Evolutionary conservation across 345 rosid genomes (phyloP), one percentile per base, ranked within the genome.

Genomic region (Melastoma malabathricum): DNA sequence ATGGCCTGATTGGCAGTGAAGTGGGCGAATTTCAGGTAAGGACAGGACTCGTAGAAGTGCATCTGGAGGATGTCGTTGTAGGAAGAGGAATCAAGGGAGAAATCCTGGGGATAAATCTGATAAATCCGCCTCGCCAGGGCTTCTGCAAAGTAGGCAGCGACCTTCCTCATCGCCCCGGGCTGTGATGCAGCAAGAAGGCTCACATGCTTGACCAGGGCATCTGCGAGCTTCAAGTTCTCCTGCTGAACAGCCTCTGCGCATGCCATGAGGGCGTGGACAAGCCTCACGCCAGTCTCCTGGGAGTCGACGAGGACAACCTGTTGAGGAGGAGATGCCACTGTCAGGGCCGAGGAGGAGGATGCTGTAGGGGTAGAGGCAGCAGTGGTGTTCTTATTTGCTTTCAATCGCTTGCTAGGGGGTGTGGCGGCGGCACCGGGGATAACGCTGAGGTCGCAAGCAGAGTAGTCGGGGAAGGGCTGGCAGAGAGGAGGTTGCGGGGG

Each of bases 1-100:
- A 89, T 83, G 10, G 96, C 96, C 60, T 89, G 97, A 44, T 89
- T 89, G 27, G 97, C 96, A 0, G 97, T 89, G 69, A 89, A 89
- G 54, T 86, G 96, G 17, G 97, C 96, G 64, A 89, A 89, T 58
- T 89, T 89, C 13, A 89, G 83, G 57, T 89, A 89, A 0, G 96
- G 96, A 51, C 97, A 89, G 29, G 80, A 63, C 70, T 89, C 97
- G 23, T 89, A 89, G 76, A 86, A 89, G 68, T 86, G 90, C 74
- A 72, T 71, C 80, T 83, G 74, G 38, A 89, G 81, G 31, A 72
- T 67, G 43, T 83, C 83, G 14, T 75, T 57, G 51, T 64, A 74
- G 5, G 41, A 34, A 34, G 82, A 68, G 0, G 71, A 56, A 5
- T 69, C 75, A 1, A 69, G 65, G 15, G 64, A 57, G 13, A 65